Evolutionary conservation across 78 protist genomes (phyloP), one percentile per base, ranked within the genome.

Genomic region (Guillardia theta): DNA sequence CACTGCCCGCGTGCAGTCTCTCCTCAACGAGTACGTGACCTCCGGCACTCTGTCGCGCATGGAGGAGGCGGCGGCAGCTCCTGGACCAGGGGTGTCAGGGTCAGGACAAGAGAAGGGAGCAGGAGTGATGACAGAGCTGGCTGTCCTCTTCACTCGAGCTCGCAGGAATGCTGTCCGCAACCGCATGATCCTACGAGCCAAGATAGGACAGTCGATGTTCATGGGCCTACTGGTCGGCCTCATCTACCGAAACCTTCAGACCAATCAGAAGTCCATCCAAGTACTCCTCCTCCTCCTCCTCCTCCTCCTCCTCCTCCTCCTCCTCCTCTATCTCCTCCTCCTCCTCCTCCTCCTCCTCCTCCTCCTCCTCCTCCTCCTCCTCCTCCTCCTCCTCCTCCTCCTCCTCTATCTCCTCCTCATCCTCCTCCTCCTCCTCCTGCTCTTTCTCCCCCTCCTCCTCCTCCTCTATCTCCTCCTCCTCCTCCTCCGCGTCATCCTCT

Each of bases 201-300:
- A 48, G 46, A 19, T 95, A 22, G 46, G 48, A n/a, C 96, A 95
- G 77, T 2, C 58, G 21, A n/a, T 95, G 24, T 45, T 95, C 94
- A 88, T 95, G 77, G 94, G 95, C 8, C 48, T 95, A 10, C 64
- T 96, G 3, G 47, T 41, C n/a, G 96, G 96, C 53, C 30, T 46
- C 41, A 37, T 95, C 15, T 96, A 88, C 93, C 92, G 53, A 50
- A 44, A 80, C 33, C 33, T 94, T 5, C 88, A 88, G 48, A 27
- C 15, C 50, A 30, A 93, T 64, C 96, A 95, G 54, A 53, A 47
- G 39, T 2, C 76, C 39, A n/a, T 95, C 41, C 96, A 95, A 64
- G 76, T 95, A 21, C 70, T 6, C 70, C 6, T 30, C 6, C 70
- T 58, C 70, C 6, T 30, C 27, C 70, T 6, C 70, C 27, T 6